These are phyloP conservation scores for Dalbergia cochinchinensis DNA, from an alignment of 306 rosid genomes.

Conservation along the genomic window DNA sequence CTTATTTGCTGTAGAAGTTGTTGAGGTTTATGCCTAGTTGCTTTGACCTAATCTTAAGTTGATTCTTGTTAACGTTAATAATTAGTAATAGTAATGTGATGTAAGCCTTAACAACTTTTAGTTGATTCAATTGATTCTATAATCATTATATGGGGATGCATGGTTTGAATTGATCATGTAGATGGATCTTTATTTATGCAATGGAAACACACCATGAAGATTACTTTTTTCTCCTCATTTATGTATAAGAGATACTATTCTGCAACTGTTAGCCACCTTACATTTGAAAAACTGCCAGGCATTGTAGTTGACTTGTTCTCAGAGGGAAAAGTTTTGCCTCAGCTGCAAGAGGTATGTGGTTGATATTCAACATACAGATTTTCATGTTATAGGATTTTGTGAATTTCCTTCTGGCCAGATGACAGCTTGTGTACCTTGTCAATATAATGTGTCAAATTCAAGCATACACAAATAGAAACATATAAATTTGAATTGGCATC, in stretches of 20 bases:
- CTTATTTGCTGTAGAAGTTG: no score
- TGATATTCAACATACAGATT: conserved; percentile 25
- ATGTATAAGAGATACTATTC: conserved; percentile 6
- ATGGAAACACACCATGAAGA: conserved; percentile 9
- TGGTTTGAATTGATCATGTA: conserved; percentile 24
- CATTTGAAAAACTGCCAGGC: conserved; percentile 68
- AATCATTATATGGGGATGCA: conserved; percentile 25
- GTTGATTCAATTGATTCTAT: neutral
- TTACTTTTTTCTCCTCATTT: conserved; percentile 24
- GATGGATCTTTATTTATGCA: conserved; percentile 15
- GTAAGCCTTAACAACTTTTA: neutral
- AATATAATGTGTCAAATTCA: conserved; percentile 16
- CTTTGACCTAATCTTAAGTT: no score
- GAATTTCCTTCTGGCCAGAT: neutral
- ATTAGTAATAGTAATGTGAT: no score
- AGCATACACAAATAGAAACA: neutral
- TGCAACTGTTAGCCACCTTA: conserved; percentile 47
- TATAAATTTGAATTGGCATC: neutral
- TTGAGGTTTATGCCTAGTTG: no score
- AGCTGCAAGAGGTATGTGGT: conserved; percentile 76
- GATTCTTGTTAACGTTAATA: no score
- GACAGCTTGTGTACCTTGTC: neutral
- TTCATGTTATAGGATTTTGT: conserved; percentile 21
- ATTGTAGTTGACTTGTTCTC: conserved; percentile 86
- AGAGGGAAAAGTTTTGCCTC: conserved; percentile 79